These are phyloP conservation scores for Cucurbita maxima DNA, from an alignment of 306 rosid genomes.

Conservation along the genomic window DNA sequence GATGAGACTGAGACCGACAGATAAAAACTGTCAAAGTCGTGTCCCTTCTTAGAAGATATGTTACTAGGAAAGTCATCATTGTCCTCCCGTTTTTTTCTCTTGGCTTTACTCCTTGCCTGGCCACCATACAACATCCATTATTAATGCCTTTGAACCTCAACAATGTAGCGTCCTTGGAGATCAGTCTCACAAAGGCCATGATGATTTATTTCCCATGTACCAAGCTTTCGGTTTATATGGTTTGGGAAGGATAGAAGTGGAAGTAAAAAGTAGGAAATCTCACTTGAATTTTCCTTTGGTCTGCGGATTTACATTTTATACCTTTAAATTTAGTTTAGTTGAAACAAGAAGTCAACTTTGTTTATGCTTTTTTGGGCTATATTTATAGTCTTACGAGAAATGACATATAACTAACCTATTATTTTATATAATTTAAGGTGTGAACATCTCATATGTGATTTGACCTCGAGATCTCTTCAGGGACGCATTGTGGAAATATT, in stretches of 20 bases:
- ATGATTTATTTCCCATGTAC: not conserved
- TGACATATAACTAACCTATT: not conserved
- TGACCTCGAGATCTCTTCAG: conserved; percentile 25
- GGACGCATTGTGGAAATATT: conserved; percentile 91
- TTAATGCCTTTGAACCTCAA: not conserved
- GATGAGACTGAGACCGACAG: not conserved
- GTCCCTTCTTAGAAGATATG: not conserved
- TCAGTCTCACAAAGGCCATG: not conserved
- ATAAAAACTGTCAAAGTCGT: not conserved
- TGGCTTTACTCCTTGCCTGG: not conserved
- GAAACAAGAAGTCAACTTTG: not conserved
- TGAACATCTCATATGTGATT: conserved; percentile 7
- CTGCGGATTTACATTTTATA: not conserved
- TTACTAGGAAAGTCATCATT: not conserved
- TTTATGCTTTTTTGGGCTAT: not conserved
- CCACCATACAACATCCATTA: not conserved
- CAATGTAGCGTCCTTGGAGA: not conserved
- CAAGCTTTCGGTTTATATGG: not conserved
- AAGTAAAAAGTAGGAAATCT: not conserved
- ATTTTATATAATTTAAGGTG: not conserved
- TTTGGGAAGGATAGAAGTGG: not conserved
- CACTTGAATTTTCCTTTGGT: not conserved
- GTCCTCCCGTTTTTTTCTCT: not conserved
- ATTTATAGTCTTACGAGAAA: not conserved
- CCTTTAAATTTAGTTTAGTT: not conserved